phyloP scores from a whole-genome alignment of 768 basidiomycete species.

The Tephrocybe sp. region DNA sequence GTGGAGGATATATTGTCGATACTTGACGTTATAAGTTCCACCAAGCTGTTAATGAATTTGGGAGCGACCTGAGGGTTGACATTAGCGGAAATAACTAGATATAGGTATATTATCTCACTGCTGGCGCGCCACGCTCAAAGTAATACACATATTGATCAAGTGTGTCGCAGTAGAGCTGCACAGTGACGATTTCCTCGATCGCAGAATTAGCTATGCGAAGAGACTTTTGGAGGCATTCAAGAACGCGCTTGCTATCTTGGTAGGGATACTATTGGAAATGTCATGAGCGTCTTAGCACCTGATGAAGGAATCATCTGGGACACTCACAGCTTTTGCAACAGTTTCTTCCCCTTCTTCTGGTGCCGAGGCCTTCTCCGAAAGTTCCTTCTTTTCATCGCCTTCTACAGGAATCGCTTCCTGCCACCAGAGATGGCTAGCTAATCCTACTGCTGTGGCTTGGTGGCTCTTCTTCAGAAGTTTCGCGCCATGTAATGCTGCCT shows the following conservation, averaged over 20 bases:
- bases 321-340: slow-evolving; percentile 53
- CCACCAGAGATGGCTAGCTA: slow-evolving; percentile 99
- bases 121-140: slow-evolving; percentile 89
- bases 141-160: slow-evolving; percentile 96
- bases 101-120: slow-evolving; percentile 49
- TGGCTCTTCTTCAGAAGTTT: slow-evolving; percentile 98
- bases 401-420: slow-evolving; percentile 59
- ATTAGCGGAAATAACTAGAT: not conserved
- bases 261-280: slow-evolving; percentile 60
- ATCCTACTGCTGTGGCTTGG: slow-evolving; percentile 90
- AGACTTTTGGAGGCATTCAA: slow-evolving; percentile 97
- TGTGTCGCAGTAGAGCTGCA: slow-evolving; percentile 94
- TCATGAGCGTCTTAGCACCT: not conserved
- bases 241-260: slow-evolving; percentile 94
- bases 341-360: slow-evolving; percentile 42
- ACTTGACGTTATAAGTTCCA: slow-evolving; percentile 91
- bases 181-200: slow-evolving; percentile 94
- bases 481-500: slow-evolving; percentile 96
- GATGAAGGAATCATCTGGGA: not conserved
- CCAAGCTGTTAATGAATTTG: slow-evolving; percentile 94
- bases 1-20: slow-evolving; percentile 89
- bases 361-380: slow-evolving; percentile 33
- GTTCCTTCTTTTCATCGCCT: slow-evolving; percentile 38
- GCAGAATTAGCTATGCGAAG: slow-evolving; percentile 94
- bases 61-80: slow-evolving; percentile 66